These are phyloP conservation scores for Hygrocybe punicea DNA, from an alignment of 768 basidiomycete species.

Conservation along the genomic window DNA sequence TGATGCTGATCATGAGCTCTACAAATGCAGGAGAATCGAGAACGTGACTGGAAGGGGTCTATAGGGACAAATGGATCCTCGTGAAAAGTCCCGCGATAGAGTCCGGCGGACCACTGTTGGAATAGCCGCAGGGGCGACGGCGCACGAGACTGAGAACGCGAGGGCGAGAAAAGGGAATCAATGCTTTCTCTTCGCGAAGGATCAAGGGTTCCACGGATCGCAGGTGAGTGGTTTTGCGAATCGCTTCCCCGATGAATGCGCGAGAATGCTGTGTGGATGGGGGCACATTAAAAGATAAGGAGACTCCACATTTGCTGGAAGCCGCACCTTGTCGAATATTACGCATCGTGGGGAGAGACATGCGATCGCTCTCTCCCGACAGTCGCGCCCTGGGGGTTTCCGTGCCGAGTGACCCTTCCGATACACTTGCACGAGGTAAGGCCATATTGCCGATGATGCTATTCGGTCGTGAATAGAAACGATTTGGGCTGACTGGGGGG, in stretches of 20 bases:
- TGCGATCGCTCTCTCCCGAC: conserved; percentile 54
- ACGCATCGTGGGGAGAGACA: conserved; percentile 38
- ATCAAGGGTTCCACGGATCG: conserved; percentile 25
- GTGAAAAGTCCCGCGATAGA: conserved; percentile 44
- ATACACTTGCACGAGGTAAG: conserved; percentile 21
- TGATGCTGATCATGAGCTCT: background rate
- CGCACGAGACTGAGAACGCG: conserved; percentile 51
- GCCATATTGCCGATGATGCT: conserved; percentile 17
- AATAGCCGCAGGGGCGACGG: conserved; percentile 61
- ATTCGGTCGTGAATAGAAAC: conserved; percentile 14
- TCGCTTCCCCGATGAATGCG: conserved; percentile 35
- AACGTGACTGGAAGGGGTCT: conserved; percentile 40
- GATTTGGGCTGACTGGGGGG: conserved; percentile 6
- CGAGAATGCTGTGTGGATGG: conserved; percentile 26
- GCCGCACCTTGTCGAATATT: conserved; percentile 40
- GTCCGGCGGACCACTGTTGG: conserved; percentile 48
- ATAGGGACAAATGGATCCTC: conserved; percentile 58
- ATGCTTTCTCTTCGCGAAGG: conserved; percentile 11
- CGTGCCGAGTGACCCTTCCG: conserved; percentile 40
- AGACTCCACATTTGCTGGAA: background rate
- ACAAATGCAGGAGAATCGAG: conserved; percentile 9
- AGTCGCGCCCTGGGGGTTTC: conserved; percentile 50
- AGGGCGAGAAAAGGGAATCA: conserved; percentile 37
- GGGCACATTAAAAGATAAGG: background rate
- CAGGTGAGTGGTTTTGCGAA: conserved; percentile 33